phyloP scores from a whole-genome alignment of 441 rosid genomes.

The Bocquillonia castaneifolia region DNA sequence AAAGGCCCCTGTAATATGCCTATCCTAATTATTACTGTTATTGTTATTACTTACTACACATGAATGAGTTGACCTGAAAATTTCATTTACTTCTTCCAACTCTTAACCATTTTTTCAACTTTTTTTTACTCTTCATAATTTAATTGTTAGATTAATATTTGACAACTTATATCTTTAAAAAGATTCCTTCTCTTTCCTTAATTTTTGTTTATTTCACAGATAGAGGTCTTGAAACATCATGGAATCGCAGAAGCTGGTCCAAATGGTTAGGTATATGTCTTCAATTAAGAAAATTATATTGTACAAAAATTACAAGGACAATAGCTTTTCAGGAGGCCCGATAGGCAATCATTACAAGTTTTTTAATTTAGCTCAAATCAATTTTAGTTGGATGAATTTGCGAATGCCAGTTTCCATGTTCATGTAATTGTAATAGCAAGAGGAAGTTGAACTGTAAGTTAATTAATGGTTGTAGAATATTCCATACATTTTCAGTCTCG shows the following conservation, averaged over 20 bases:
- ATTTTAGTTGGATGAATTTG: not conserved
- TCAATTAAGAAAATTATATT: not conserved
- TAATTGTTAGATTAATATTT: too few relatives aligned
- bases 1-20: too few relatives aligned
- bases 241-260: not conserved
- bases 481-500: too few relatives aligned
- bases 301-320: not conserved
- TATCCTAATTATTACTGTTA: too few relatives aligned
- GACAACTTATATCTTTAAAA: too few relatives aligned
- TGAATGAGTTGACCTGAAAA: too few relatives aligned
- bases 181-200: not conserved
- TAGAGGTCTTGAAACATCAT: not conserved
- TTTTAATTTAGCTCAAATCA: not conserved
- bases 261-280: slow-evolving; percentile 6
- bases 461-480: too few relatives aligned
- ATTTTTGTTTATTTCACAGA: not conserved
- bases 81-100: too few relatives aligned
- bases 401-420: not conserved
- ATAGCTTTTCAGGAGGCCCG: slow-evolving; percentile 1
- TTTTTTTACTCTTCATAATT: too few relatives aligned
- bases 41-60: too few relatives aligned
- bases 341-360: not conserved
- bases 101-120: too few relatives aligned
- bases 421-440: not conserved
- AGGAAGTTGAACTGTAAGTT: not conserved